Conservation (phyloP, 371 early-diverging fungal genomes). For the Enteropsectra breve region DNA sequence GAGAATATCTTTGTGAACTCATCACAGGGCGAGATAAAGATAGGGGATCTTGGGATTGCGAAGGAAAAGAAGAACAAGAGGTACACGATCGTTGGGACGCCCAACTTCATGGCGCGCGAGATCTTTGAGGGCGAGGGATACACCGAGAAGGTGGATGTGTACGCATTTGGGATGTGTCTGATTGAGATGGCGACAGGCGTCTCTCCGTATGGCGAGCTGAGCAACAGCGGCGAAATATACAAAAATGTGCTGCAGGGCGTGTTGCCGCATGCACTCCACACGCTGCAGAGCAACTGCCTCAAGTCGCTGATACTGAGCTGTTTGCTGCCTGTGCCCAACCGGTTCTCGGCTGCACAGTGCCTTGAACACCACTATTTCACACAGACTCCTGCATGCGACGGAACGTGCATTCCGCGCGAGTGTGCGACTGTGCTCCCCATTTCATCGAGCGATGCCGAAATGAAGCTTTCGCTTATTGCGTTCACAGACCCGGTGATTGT, state of each 20-base stretch:
- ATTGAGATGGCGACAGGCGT: slow-evolving; percentile 76
- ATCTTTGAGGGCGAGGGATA: slow-evolving; percentile 68
- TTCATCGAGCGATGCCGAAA: slow-evolving; percentile 25
- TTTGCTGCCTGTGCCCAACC: slow-evolving; percentile 65
- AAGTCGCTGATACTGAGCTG: slow-evolving; percentile 68
- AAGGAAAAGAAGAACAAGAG: slow-evolving; percentile 69
- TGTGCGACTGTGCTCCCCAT: slow-evolving; percentile 27
- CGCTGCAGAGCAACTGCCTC: slow-evolving; percentile 67
- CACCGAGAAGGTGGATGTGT: slow-evolving; percentile 76
- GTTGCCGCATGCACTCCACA: slow-evolving; percentile 68
- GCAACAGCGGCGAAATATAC: slow-evolving; percentile 72
- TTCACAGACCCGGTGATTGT: slow-evolving; percentile 60
- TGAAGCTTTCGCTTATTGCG: slow-evolving; percentile 36
- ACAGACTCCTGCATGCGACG: slow-evolving; percentile 64
- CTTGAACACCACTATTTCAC: slow-evolving; percentile 69
- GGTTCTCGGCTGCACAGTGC: slow-evolving; percentile 67
- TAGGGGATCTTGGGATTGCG: slow-evolving; percentile 79
- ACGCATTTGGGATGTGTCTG: slow-evolving; percentile 81
- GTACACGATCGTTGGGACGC: slow-evolving; percentile 75
- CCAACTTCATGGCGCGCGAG: slow-evolving; percentile 67
- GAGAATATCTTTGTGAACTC: slow-evolving; percentile 78
- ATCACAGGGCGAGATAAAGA: slow-evolving; percentile 76
- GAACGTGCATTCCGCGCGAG: slow-evolving; percentile 42
- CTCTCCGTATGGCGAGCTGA: slow-evolving; percentile 75
- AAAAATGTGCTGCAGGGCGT: slow-evolving; percentile 71